These are phyloP conservation scores for Chaetomium strumarium DNA, from an alignment of 2,329 filamentous ascomycete species.

Conservation along the genomic window DNA sequence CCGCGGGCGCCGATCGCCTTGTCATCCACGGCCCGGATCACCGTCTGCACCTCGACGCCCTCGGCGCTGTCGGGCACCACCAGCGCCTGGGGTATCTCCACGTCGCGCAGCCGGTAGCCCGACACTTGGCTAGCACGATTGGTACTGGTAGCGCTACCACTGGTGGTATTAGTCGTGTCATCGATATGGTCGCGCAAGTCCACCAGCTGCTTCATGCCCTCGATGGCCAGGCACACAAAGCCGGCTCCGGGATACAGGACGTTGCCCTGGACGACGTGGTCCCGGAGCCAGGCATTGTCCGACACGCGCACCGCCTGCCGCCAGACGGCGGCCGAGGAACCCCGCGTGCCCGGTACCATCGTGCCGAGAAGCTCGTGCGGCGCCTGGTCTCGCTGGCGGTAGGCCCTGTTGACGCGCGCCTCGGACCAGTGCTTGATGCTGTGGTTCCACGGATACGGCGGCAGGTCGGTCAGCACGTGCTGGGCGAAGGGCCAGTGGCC, in stretches of 20 bases:
- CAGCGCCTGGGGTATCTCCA: conserved; percentile 30
- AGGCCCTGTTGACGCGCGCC: conserved; percentile 28
- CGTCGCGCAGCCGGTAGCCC: conserved; percentile 29
- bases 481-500: conserved; percentile 6
- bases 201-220: conserved; percentile 29
- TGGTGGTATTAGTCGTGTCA: neutral
- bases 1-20: neutral
- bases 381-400: conserved; percentile 26
- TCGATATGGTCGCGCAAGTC: neutral
- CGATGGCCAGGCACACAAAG: conserved; percentile 35
- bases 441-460: conserved; percentile 39
- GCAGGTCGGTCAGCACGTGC: conserved; percentile 30
- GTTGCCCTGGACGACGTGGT: conserved; percentile 33
- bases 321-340: conserved; percentile 16
- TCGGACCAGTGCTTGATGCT: conserved; percentile 36
- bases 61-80: conserved; percentile 27
- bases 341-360: conserved; percentile 31
- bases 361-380: conserved; percentile 29
- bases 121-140: no score
- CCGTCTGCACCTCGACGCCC: conserved; percentile 30
- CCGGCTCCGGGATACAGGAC: conserved; percentile 34
- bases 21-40: conserved; percentile 12
- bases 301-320: neutral
- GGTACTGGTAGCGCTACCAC: no score
- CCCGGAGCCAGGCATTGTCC: conserved; percentile 36